Evolutionary conservation across 2,329 filamentous ascomycete species (phyloP).

Genomic region (Fusarium clavum): DNA sequence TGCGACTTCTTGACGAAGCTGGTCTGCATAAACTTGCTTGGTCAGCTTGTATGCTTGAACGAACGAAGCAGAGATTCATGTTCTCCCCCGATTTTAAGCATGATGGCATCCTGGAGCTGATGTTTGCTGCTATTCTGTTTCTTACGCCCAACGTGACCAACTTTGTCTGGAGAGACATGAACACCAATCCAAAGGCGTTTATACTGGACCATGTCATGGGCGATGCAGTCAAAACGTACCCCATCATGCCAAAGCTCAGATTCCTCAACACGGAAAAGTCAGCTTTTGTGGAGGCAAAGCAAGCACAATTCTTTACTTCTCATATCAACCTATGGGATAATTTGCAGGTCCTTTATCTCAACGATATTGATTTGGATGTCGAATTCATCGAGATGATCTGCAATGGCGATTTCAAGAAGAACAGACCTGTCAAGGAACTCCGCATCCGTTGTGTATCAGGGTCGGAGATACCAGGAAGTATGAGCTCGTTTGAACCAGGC

Average conservation of each 20-base stretch:
- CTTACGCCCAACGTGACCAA: slow-evolving; percentile 23
- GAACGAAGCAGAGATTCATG: slow-evolving; percentile 20
- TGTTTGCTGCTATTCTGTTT: slow-evolving; percentile 29
- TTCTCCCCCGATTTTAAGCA: slow-evolving; percentile 33
- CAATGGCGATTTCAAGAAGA: slow-evolving; percentile 14
- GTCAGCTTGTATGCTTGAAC: slow-evolving; percentile 23
- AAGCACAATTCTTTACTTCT: slow-evolving; percentile 28
- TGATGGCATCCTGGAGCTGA: slow-evolving; percentile 28
- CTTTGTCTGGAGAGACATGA: slow-evolving; percentile 25
- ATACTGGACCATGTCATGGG: slow-evolving; percentile 10
- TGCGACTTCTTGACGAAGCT: slow-evolving; percentile 4
- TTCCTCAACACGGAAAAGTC: slow-evolving; percentile 21
- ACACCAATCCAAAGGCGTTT: slow-evolving; percentile 21
- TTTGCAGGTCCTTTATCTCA: slow-evolving; percentile 10
- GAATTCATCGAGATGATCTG: slow-evolving; percentile 24
- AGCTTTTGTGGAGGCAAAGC: background rate
- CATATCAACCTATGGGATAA: slow-evolving; percentile 30
- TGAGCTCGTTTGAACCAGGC: background rate
- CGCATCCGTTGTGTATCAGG: slow-evolving; percentile 11
- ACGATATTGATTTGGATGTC: slow-evolving; percentile 23
- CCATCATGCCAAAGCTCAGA: slow-evolving; percentile 22
- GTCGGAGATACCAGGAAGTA: background rate
- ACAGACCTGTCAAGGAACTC: slow-evolving; percentile 21
- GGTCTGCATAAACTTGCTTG: slow-evolving; percentile 23
- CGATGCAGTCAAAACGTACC: background rate